These are phyloP conservation scores for Candida germanica DNA, from an alignment of 805 yeast genomes.

Conservation along the genomic window DNA sequence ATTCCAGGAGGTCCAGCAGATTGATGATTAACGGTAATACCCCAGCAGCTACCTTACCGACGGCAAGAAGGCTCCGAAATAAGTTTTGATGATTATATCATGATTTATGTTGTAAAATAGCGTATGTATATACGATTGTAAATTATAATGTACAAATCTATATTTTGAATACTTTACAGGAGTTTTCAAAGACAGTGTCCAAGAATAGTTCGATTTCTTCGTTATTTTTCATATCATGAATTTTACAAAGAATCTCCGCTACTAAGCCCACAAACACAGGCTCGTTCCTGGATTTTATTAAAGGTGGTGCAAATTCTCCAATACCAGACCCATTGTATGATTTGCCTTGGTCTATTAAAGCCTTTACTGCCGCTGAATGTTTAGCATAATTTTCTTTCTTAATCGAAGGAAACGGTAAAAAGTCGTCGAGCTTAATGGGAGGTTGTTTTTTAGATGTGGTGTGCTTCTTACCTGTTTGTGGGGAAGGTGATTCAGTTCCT, in stretches of 20 bases:
- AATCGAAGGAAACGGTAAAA: constrained; percentile 59
- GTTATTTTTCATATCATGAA: constrained; percentile 27
- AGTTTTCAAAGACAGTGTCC: constrained; percentile 34
- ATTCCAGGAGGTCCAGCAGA: too few relatives aligned
- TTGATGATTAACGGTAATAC: too few relatives aligned
- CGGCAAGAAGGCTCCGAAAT: constrained; percentile 2
- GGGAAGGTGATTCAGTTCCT: neutral
- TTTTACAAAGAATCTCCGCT: constrained; percentile 47
- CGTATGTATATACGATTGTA: constrained; percentile 7
- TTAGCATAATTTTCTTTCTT: constrained; percentile 60
- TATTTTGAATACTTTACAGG: constrained; percentile 28
- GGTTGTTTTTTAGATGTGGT: constrained; percentile 17
- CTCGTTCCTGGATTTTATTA: constrained; percentile 85
- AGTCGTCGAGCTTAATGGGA: constrained; percentile 40
- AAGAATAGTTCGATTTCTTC: constrained; percentile 29
- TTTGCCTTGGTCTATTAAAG: constrained; percentile 1
- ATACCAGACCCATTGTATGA: constrained; percentile 9
- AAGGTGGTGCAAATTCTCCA: constrained; percentile 35
- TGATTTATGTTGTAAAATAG: constrained; percentile 2
- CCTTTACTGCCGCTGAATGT: constrained; percentile 19
- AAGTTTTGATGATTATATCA: neutral
- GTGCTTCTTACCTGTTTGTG: neutral
- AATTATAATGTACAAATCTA: constrained; percentile 9
- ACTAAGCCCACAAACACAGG: constrained; percentile 84
- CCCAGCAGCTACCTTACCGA: neutral